Evolutionary conservation across 768 basidiomycete species (phyloP), one percentile per base, ranked within the genome.

Genomic region (Baorangia bicolor): DNA sequence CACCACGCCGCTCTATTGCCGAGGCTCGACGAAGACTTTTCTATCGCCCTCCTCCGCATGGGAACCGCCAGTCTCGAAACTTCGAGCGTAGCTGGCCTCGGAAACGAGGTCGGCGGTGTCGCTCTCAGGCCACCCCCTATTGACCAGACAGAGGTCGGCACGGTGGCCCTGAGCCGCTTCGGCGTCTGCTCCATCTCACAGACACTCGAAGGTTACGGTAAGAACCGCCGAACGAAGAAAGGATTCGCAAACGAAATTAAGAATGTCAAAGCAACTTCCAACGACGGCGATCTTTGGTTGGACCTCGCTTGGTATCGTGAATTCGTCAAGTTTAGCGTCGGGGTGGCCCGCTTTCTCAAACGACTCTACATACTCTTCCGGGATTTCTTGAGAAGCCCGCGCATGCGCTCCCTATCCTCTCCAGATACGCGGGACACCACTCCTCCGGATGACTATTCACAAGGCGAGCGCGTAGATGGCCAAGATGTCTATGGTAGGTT

Each of bases 41-140:
- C 83, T 7, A 78, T 90, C 21, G 80, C 86, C 3, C 75, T 92
- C 37, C 75, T 91, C 40, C 82, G 90, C 21, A 75, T 90, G 20
- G 88, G 88, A 20, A 86, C 86, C 1, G 88, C 87, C 4, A 87
- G 86, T 58, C 75, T 92, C 46, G 90, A 92, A 66, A 85, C 87
- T 0, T 90, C 88, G 0, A 84, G 83, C 43, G 75, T 87, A 11
- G 77, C 82, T 23, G 90, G 90, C 3, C 78, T 88, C 66, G 84
- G 85, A 1, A 90, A 91, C 62, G 88, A 92, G 68, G 84, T 90
- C 13, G 82, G 83, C 8, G 74, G 79, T 5, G 76, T 90, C 46
- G 60, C 71, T 13, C 46, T 73, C 34, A 59, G 51, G 47, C 45
- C 59, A 3, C 30, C 62, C 8, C 18, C 54, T 21, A 43, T 49